These are phyloP conservation scores for Solanum dulcamara DNA, from an alignment of 257 asterid species.

Conservation along the genomic window DNA sequence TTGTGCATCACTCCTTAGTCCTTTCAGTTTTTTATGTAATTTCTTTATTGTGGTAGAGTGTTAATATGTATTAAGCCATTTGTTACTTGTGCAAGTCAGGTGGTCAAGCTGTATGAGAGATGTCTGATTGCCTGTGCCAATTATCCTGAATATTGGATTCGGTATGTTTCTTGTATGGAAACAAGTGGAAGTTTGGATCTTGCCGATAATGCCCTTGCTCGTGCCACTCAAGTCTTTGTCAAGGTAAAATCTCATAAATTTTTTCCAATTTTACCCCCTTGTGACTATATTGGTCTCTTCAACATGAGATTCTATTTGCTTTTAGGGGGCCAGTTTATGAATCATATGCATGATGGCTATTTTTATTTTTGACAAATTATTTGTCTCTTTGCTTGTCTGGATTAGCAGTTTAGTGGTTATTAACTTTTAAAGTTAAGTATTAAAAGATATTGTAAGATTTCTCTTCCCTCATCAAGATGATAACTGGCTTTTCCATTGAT, in stretches of 20 bases:
- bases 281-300: not conserved
- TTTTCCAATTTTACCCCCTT: no score
- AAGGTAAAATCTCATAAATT: slow-evolving; percentile 37
- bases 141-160: slow-evolving; percentile 93
- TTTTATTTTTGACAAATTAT: not conserved
- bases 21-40: slow-evolving; percentile 2
- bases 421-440: not conserved
- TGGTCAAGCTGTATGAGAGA: slow-evolving; percentile 93
- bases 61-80: slow-evolving; percentile 13
- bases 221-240: slow-evolving; percentile 88
- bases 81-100: slow-evolving; percentile 39
- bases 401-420: not conserved
- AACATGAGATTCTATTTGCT: not conserved
- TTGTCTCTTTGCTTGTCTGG: not conserved
- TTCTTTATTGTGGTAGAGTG: slow-evolving; percentile 5
- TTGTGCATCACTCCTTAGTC: slow-evolving; percentile 49
- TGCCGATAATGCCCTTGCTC: slow-evolving; percentile 94
- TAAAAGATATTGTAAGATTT: not conserved
- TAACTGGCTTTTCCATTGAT: not conserved
- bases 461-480: not conserved
- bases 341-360: not conserved
- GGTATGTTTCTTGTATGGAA: slow-evolving; percentile 85
- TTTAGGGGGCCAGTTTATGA: not conserved
- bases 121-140: slow-evolving; percentile 96
- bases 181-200: slow-evolving; percentile 87